These are phyloP conservation scores for Lentinus brumalis DNA, from an alignment of 768 basidiomycete species.

Conservation along the genomic window DNA sequence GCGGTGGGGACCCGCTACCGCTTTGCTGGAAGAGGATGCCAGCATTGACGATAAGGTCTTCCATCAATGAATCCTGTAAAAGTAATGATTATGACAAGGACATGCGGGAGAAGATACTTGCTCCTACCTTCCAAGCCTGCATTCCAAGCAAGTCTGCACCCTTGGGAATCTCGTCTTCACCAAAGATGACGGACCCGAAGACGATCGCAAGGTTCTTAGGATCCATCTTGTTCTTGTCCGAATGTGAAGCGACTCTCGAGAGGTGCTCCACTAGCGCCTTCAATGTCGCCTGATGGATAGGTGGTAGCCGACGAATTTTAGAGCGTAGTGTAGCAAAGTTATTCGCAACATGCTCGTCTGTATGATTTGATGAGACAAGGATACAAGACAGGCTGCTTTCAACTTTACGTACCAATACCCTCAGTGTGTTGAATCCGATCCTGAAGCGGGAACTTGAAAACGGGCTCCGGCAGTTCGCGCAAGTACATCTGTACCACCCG, in stretches of 20 bases:
- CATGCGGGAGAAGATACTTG: background rate
- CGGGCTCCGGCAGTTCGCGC: slow-evolving; percentile 85
- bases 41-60: slow-evolving; percentile 78
- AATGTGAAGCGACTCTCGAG: slow-evolving; percentile 62
- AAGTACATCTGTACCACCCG: slow-evolving; percentile 43
- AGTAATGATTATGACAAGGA: background rate
- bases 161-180: slow-evolving; percentile 87
- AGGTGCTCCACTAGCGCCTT: slow-evolving; percentile 84
- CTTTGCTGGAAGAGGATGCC: slow-evolving; percentile 62
- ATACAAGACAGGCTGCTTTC: background rate
- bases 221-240: slow-evolving; percentile 91
- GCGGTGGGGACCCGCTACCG: slow-evolving; percentile 49
- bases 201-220: slow-evolving; percentile 90
- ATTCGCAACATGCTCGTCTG: slow-evolving; percentile 72
- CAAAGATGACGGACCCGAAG: slow-evolving; percentile 87
- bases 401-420: slow-evolving; percentile 55
- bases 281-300: slow-evolving; percentile 84
- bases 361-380: slow-evolving; percentile 1
- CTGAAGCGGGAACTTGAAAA: slow-evolving; percentile 78
- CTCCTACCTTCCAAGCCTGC: slow-evolving; percentile 68
- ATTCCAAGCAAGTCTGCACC: slow-evolving; percentile 71
- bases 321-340: slow-evolving; percentile 80
- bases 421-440: slow-evolving; percentile 85
- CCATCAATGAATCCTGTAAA: slow-evolving; percentile 69
- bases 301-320: slow-evolving; percentile 81